A percentile compares a stretch with the other conserved stretches of the same genome.
These are phyloP conservation scores for Eleusine indica DNA, from an alignment of 176 grass and related monocot genomes.

Conservation along the genomic window DNA sequence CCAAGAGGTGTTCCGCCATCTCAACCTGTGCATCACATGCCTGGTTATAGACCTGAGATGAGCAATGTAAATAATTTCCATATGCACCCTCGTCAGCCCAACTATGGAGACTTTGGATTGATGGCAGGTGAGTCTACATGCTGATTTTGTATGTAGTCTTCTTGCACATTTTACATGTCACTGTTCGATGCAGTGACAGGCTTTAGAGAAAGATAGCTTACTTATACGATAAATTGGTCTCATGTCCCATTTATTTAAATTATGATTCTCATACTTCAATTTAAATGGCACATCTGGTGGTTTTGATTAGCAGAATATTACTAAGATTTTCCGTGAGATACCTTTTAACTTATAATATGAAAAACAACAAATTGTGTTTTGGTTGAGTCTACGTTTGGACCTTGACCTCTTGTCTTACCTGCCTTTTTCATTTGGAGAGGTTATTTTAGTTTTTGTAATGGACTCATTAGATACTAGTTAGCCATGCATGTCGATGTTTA, in stretches of 20 bases:
- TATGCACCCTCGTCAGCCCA: slow-evolving; percentile 71
- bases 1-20: slow-evolving; percentile 69
- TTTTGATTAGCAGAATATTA: background rate
- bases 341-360: background rate
- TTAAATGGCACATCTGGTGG: background rate
- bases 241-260: background rate
- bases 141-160: slow-evolving; percentile 22
- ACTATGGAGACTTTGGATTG: slow-evolving; percentile 68
- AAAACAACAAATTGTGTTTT: background rate
- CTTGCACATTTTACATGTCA: slow-evolving; percentile 25
- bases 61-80: slow-evolving; percentile 75
- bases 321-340: background rate
- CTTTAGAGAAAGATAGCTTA: slow-evolving; percentile 5
- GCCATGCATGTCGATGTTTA: background rate
- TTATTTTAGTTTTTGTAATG: background rate
- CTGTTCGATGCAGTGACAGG: background rate
- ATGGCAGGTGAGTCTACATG: slow-evolving; percentile 61
- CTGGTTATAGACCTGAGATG: slow-evolving; percentile 74
- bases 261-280: background rate
- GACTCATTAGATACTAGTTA: background rate
- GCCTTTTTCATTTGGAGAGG: background rate
- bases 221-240: slow-evolving; percentile 8
- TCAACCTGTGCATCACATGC: slow-evolving; percentile 62
- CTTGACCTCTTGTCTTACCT: background rate
- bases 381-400: background rate